Evolutionary conservation across 129 eudicot species (phyloP).

Genomic region (Pittosporum tobira): DNA sequence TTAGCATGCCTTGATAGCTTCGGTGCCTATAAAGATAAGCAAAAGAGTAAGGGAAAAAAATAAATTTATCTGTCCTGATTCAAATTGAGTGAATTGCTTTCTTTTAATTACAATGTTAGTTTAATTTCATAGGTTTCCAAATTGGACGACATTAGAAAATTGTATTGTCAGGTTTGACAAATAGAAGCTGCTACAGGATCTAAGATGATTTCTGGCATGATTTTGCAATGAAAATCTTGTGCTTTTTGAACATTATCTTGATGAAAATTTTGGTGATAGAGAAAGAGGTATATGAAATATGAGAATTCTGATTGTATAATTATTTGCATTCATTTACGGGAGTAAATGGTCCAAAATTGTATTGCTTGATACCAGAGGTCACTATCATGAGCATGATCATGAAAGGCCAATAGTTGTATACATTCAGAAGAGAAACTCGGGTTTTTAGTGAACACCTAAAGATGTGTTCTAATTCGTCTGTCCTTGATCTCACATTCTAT

Average conservation of each 20-base stretch:
- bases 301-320: background rate
- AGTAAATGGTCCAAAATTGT: background rate
- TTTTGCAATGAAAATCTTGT: background rate
- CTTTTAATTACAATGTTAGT: no score
- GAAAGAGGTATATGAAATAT: background rate
- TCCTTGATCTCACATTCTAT: conserved; percentile 18
- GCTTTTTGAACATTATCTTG: background rate
- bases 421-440: conserved; percentile 19
- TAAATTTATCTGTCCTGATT: no score
- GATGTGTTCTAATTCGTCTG: no score
- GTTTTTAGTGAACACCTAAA: conserved; percentile 1
- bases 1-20: no score
- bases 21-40: no score
- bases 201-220: background rate
- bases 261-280: background rate
- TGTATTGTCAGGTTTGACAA: no score
- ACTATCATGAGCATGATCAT: no score
- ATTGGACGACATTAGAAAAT: no score
- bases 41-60: no score
- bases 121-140: background rate
- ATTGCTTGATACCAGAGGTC: background rate
- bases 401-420: conserved; percentile 1
- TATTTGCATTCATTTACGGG: background rate
- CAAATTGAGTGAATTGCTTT: no score
- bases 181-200: background rate